Base-by-base conservation (phyloP, 2,329 filamentous ascomycete species). In the Curvularia hawaiiensis region DNA sequence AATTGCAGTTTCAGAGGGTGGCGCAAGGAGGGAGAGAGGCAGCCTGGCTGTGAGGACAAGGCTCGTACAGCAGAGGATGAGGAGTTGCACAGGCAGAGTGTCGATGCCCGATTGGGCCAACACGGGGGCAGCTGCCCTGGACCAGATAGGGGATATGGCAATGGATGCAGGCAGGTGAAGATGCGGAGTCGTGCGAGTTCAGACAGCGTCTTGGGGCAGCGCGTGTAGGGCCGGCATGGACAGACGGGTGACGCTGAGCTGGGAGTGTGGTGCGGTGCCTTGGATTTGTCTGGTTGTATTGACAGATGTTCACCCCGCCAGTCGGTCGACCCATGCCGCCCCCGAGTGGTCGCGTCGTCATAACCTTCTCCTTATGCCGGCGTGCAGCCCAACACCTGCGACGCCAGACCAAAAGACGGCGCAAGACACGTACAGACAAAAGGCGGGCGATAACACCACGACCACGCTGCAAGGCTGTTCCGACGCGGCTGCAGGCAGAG, bases 1-100 rank as follows among this genome's bases (percentile, higher is more conserved):
- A 40, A 43, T 56, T 53, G 51, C 48, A 52, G 64, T 65, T 66
- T 65, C 62, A 65, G 58, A 57, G 46, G 44, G 64, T 62, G 47
- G 59, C 59, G 56, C 60, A 61, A 53, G 45, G 43, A 43, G 50
- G 41, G 48, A 62, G 52, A 46, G 14, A 38, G 56, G 39, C 52
- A 48, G 54, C 30, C 24, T 28, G 7, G 31, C 41, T 35, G 43
- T 54, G 44, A 54, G 45, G 47, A 53, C 58, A 51, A 40, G 61
- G 57, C 44, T 59, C 50, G 56, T 56, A 54, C 57, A 53, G 54
- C 57, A 54, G 58, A 61, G 50, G 56, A 58, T 60, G 24, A 50
- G 47, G 24, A 24, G 64, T 64, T 56, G 58, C 60, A 66, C 63
- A 60, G 59, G 64, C 56, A 55, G 43, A 56, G 52, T 30, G 44